Conservation (phyloP, 441 rosid species). For the Cnidoscolus chayamansa region DNA sequence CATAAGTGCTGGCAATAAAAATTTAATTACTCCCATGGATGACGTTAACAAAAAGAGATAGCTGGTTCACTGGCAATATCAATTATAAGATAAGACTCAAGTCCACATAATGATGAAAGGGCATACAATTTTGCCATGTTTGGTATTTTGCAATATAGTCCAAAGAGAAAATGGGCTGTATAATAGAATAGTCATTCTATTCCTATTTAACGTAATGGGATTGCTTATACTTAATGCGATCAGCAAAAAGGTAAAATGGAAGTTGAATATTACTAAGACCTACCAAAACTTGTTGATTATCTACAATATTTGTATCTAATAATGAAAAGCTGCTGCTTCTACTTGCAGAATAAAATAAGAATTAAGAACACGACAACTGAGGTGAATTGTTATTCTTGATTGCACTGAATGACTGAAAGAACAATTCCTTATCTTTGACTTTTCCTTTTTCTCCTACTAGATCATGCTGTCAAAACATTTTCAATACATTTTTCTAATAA, state of each 20-base stretch:
- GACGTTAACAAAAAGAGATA: neutral
- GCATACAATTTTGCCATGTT: neutral
- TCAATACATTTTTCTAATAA: too few relatives aligned
- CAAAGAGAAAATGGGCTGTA: neutral
- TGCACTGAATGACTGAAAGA: neutral
- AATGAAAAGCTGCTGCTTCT: neutral
- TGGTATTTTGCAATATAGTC: neutral
- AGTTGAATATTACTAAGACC: neutral
- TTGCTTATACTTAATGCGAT: neutral
- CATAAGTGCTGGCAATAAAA: neutral
- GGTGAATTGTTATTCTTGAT: neutral
- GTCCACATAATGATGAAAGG: neutral
- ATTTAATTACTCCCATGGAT: neutral
- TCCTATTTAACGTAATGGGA: neutral
- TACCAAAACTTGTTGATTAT: neutral
- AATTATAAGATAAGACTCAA: neutral
- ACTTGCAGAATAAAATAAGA: too few relatives aligned
- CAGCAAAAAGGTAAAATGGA: neutral
- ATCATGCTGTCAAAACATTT: too few relatives aligned
- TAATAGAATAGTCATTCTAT: neutral
- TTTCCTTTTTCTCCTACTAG: neutral
- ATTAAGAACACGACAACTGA: too few relatives aligned
- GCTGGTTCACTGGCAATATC: neutral
- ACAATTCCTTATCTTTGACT: neutral
- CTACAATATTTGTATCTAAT: neutral